Evolutionary conservation across 768 basidiomycete genomes (phyloP), one percentile per base, ranked within the genome.

Genomic region (Psilocybe cyanescens): DNA sequence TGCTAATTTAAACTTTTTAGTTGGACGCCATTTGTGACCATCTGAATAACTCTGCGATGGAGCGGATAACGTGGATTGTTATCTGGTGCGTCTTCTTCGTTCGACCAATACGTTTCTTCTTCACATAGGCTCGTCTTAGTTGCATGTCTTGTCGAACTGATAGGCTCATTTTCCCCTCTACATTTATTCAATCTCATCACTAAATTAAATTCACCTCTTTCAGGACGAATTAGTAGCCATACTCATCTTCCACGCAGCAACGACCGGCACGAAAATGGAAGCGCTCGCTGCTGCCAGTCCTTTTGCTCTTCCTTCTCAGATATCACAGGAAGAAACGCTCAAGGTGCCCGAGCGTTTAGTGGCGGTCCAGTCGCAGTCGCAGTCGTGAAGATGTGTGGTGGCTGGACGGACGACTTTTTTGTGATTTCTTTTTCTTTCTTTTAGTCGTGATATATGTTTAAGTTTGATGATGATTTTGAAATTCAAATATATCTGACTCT

Each of bases 21-120:
- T 80, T 96, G 62, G 91, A 94, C 65, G 91, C 91, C 47, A 96
- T 97, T 65, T 95, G 97, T 67, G 94, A 97, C 66, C 94, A 97
- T 69, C 75, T 97, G 55, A 97, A 97, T 68, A 91, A 91, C 63
- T 86, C 83, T 51, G 92, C 92, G 9, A 96, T 95, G 91, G 90
- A 92, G 60, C 83, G 94, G 28, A 95, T 97, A 68, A 97, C 95
- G 48, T 79, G 75, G 79, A 77, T 79, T 30, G 72, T 79, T 54
- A 83, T 82, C 58, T 83, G 82, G 74, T 83, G 69, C 44, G 75
- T 70, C 69, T 70, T 9, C 62, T 72, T 65, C 51, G 57, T 68
- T 53, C 66, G n/a, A 16, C 19, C 11, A 64, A 29, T 68, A 71
- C 61, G 59, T 71, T 51, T 31, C 2, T 70, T 57, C 66, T 66